Evolutionary conservation across 768 basidiomycete species (phyloP), one percentile per base, ranked within the genome.

Genomic region (Gymnopilus junonius): DNA sequence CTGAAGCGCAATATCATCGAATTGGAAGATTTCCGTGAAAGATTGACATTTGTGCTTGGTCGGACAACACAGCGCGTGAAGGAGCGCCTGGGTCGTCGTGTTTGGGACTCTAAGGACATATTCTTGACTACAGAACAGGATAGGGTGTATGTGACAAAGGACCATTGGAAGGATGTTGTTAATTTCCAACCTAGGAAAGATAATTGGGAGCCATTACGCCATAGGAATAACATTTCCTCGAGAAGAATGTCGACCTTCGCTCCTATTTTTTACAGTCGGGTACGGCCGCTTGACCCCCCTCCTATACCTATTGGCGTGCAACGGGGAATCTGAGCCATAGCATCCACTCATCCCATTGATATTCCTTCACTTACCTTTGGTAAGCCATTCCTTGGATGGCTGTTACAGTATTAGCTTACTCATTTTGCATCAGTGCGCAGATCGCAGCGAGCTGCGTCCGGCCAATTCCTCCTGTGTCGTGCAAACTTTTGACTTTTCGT

Each of bases 51-150:
- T n/a, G 74, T 83, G 2, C 65, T 85, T 7, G 82, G 77, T 5
- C 85, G 90, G 10, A 84, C 79, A 17, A 77, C 78, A 2, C 85
- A 88, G 64, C 84, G 91, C 17, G 60, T 86, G n/a, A 92, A 92
- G 75, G 91, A 93, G 75, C 80, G 85, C 31, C 75, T 93, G n/a
- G 90, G 90, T 8, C 85, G 92, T n/a, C 86, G 92, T 11, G 85
- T 93, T 0, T 92, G 90, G 90, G 71, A 65, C 5, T 79, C 73
- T 32, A 86, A 84, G 72, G 76, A 86, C 58, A 66, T 94, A 3
- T 93, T 83, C 68, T 58, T 92, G 14, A 57, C 62, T 8, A 71
- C 71, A 8, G 68, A 73, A 2, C 55, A 67, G 34, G 32, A n/a
- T 29, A 67, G 82, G 45, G 63, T 75, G 23, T 61, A 65, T 2